Evolutionary conservation across 176 grass and related monocot species (phyloP).

Genomic region (Olyra latifolia): DNA sequence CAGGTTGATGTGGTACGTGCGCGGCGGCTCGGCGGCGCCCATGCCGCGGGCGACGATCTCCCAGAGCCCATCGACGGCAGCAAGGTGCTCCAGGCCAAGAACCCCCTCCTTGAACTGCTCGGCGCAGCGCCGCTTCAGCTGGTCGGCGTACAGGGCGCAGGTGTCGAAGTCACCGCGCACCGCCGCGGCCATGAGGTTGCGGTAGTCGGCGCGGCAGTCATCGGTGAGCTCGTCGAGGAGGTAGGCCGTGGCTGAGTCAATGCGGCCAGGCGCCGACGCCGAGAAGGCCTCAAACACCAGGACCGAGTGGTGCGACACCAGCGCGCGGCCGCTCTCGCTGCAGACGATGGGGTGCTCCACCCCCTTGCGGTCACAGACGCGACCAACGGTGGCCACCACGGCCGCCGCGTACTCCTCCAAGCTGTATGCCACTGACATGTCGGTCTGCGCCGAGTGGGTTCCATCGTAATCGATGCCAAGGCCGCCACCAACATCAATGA

Average conservation of each 20-base stretch:
- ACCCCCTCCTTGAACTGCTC: conserved; percentile 88
- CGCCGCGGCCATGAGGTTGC: conserved; percentile 75
- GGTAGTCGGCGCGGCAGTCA: conserved; percentile 71
- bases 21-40: conserved; percentile 50
- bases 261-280: conserved; percentile 16
- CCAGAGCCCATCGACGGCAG: conserved; percentile 76
- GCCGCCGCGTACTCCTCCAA: conserved; percentile 85
- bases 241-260: conserved; percentile 42
- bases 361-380: conserved; percentile 70
- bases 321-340: conserved; percentile 91
- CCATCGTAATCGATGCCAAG: conserved; percentile 94
- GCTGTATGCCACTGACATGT: conserved; percentile 85
- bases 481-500: conserved; percentile 82
- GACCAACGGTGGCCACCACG: conserved; percentile 63
- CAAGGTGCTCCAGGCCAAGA: conserved; percentile 74
- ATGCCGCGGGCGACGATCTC: conserved; percentile 77
- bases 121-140: conserved; percentile 74
- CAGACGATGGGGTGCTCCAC: conserved; percentile 80
- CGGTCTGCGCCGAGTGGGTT: conserved; percentile 66
- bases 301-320: conserved; percentile 95
- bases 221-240: conserved; percentile 76
- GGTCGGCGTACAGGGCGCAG: conserved; percentile 68
- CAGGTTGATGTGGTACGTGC: conserved; percentile 78
- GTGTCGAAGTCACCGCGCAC: conserved; percentile 66
- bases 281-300: conserved; percentile 92